phyloP scores from a whole-genome alignment of 2,329 filamentous ascomycete genomes.

The Berkeleyomyces basicola region DNA sequence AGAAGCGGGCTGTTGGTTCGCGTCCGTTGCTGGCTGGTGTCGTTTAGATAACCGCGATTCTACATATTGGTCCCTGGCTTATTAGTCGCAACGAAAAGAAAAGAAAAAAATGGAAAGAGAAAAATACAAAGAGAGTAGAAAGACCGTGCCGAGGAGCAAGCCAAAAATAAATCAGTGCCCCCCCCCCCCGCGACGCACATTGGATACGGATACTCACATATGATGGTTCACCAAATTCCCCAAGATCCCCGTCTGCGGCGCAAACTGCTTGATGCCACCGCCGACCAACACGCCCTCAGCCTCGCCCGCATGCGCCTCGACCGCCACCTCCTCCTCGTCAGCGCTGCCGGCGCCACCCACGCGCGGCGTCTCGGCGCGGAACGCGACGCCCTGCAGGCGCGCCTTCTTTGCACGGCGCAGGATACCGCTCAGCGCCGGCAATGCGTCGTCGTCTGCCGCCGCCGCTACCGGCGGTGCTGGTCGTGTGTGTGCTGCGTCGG shows the following conservation, averaged over 20 bases:
- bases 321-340: not conserved
- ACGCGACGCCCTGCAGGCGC: conserved; percentile 39
- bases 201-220: conserved; percentile 44
- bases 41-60: conserved; percentile 60
- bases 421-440: conserved; percentile 33
- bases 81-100: conserved; percentile 37
- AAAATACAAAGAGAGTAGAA: too few species aligned
- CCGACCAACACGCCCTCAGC: not conserved
- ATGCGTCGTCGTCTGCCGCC: conserved; percentile 20
- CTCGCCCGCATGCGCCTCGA: not conserved
- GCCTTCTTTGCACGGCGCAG: conserved; percentile 33
- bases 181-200: not conserved
- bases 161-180: too few species aligned
- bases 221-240: conserved; percentile 53
- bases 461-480: not conserved
- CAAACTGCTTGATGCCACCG: conserved; percentile 35
- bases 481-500: conserved; percentile 11
- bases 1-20: conserved; percentile 2
- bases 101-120: not conserved
- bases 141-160: too few species aligned
- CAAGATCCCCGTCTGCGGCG: conserved; percentile 52
- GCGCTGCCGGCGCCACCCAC: conserved; percentile 15
- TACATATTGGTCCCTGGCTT: conserved; percentile 68
- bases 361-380: conserved; percentile 24
- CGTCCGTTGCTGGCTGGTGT: conserved; percentile 19